Base-by-base conservation (phyloP, 2,329 filamentous ascomycete genomes). In the Gnomoniopsis sp. region DNA sequence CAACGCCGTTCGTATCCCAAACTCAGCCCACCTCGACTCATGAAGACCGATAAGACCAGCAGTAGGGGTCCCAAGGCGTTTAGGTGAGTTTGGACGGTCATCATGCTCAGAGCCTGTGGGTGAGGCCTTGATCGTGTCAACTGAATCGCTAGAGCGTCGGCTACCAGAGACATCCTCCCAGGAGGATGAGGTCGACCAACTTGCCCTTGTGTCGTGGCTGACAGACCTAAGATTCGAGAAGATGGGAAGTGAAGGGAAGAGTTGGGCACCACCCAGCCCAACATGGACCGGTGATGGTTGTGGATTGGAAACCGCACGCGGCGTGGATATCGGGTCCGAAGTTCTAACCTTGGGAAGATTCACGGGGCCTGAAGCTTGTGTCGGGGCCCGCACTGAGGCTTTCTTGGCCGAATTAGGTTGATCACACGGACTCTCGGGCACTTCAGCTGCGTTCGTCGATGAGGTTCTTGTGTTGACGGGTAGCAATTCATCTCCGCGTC, bases 31-130 rank as follows among this genome's bases (percentile, higher is more conserved):
- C 10, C 61, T 63, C 7, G 62, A 61, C 60, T 70, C 69, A 57
- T 66, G 62, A 15, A 74, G 58, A 19, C 70, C 70, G 1, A 73
- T 61, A 53, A 65, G 65, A 26, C 71, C 69, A 2, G 70, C 66
- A 0, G 70, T 70, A 3, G 68, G 65, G n/a, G 60, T 64, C 17
- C 58, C 55, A 36, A 68, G 59, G 59, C 59, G 59, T 30, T 56
- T 59, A 34, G 54, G 36, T n/a, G 55, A 36, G 22, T n/a, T 19
- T 2, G 43, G 49, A 22, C n/a, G 33, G 33, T 23, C 23, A 17
- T 17, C 47, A 17, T 43, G 14, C 15, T 19, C n/a, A 12, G 53
- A 56, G 3, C 17, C 34, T 1, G 47, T 34, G 3, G 49, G 41
- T 0, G 49, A 8, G 14, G 17, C 30, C 33, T 33, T 43, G 49